Evolutionary conservation across 371 early-diverging fungal genomes (phyloP).

Genomic region (Mucor indicus): DNA sequence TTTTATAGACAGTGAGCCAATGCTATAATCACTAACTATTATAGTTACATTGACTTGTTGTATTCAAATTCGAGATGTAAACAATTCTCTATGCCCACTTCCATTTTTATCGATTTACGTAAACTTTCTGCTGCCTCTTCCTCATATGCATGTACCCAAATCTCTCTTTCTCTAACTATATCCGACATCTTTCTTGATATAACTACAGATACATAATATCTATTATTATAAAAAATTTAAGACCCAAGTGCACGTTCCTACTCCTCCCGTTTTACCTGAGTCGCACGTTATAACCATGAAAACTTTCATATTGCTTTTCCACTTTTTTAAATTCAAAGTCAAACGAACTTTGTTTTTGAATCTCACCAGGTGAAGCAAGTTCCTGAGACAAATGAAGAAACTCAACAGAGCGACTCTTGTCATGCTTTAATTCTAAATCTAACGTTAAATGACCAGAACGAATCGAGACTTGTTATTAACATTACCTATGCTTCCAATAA

Average conservation of each 20-base stretch:
- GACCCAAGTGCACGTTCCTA: too few relatives aligned
- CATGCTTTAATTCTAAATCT: constrained; percentile 79
- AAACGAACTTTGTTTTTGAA: constrained; percentile 58
- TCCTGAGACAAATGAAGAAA: constrained; percentile 79
- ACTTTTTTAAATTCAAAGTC: constrained; percentile 84
- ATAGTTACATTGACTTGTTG: constrained; percentile 72
- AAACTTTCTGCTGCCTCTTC: constrained; percentile 68
- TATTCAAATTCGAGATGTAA: constrained; percentile 88
- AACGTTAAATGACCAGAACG: too few relatives aligned
- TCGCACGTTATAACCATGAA: constrained; percentile 80
- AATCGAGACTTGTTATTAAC: too few relatives aligned
- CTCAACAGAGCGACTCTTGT: constrained; percentile 84
- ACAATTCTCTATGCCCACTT: constrained; percentile 87
- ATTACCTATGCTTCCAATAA: constrained; percentile 85
- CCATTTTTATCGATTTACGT: constrained; percentile 83
- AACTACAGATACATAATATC: constrained; percentile 80
- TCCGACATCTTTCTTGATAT: constrained; percentile 67
- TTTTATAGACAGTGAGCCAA: too few relatives aligned
- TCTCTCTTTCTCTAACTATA: constrained; percentile 63
- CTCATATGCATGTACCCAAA: constrained; percentile 79
- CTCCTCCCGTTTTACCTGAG: constrained; percentile 60
- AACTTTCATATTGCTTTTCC: constrained; percentile 81
- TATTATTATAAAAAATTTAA: too few relatives aligned
- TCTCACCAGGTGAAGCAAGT: constrained; percentile 73
- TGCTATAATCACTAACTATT: too few relatives aligned